Evolutionary conservation across 1,284 basidiomycete species (phyloP).

Genomic region (Sutorius eximius): DNA sequence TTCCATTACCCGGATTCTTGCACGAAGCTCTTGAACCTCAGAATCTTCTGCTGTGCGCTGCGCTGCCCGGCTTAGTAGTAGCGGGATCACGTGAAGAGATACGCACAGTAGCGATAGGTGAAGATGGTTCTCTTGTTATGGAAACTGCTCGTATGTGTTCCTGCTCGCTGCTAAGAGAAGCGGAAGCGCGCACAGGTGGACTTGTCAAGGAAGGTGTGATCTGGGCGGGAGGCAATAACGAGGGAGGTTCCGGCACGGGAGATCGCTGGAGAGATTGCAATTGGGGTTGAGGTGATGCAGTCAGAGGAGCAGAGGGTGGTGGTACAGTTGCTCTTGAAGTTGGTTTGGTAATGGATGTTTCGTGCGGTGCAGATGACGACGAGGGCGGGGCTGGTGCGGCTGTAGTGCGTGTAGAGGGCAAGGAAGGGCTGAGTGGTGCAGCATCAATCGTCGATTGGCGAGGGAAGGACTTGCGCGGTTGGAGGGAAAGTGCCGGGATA

Average conservation of each 20-base stretch:
- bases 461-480: constrained; percentile 33
- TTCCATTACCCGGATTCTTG: constrained; percentile 85
- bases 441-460: constrained; percentile 34
- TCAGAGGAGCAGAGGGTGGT: constrained; percentile 16
- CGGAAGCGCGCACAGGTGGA: constrained; percentile 1
- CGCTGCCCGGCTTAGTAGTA: constrained; percentile 3
- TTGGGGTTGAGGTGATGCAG: constrained; percentile 18
- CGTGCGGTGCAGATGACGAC: constrained; percentile 19
- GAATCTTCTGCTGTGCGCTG: constrained; percentile 43
- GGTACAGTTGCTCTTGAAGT: constrained; percentile 11
- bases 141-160: constrained; percentile 22
- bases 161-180: constrained; percentile 12
- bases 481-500: constrained; percentile 37
- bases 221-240: constrained; percentile 14
- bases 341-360: constrained; percentile 7
- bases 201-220: constrained; percentile 17
- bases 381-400: constrained; percentile 7
- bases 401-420: constrained; percentile 18
- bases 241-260: constrained; percentile 8
- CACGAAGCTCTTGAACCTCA: constrained; percentile 79
- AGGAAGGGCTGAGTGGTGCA: constrained; percentile 26
- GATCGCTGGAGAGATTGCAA: constrained; percentile 17
- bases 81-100: constrained; percentile 28
- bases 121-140: constrained; percentile 28
- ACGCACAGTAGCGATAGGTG: constrained; percentile 30